Conservation (phyloP, 805 yeast genomes). For the Candida loeiensis region DNA sequence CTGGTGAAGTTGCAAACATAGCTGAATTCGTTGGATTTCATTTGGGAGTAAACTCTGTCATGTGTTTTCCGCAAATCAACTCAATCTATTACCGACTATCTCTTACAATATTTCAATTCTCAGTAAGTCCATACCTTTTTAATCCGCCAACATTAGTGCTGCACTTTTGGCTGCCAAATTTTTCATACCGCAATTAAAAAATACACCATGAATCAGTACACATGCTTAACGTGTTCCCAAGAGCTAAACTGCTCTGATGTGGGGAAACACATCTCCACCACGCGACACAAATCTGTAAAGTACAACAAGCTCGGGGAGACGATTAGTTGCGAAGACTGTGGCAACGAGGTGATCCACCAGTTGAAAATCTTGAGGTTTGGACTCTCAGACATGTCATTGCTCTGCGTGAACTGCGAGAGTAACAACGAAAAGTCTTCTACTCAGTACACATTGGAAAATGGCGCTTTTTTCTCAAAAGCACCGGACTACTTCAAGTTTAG, state of each 20-base stretch:
- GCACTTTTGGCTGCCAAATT: constrained; percentile 3
- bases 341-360: constrained; percentile 51
- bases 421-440: constrained; percentile 43
- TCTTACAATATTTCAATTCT: too few relatives aligned
- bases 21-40: too few relatives aligned
- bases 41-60: too few relatives aligned
- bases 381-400: constrained; percentile 49
- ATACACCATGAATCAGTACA: constrained; percentile 19
- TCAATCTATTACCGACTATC: too few relatives aligned
- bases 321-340: constrained; percentile 55
- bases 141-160: too few relatives aligned
- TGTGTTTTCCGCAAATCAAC: too few relatives aligned
- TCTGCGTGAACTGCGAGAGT: constrained; percentile 45
- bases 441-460: constrained; percentile 50
- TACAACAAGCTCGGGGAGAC: constrained; percentile 35
- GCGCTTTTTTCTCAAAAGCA: constrained; percentile 50
- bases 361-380: constrained; percentile 50
- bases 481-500: constrained; percentile 47
- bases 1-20: too few relatives aligned
- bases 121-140: too few relatives aligned
- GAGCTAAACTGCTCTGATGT: constrained; percentile 34
- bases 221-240: constrained; percentile 47
- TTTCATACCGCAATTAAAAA: background rate
- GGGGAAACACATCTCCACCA: constrained; percentile 49
- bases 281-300: constrained; percentile 50